phyloP scores from a whole-genome alignment of 768 basidiomycete species.

The Lactifluus rugatus region DNA sequence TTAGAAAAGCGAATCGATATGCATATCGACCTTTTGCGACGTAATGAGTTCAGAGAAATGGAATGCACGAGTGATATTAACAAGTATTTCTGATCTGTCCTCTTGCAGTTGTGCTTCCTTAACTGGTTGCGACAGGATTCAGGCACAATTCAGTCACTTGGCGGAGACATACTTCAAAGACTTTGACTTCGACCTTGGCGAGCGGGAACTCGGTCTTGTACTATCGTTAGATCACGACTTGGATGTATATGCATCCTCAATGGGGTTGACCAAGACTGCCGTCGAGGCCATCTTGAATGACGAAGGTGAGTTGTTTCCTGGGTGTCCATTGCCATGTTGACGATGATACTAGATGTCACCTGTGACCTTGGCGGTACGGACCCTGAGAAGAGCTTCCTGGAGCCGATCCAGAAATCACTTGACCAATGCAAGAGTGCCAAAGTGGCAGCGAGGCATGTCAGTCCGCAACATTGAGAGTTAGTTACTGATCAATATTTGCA shows the following conservation, averaged over 20 bases:
- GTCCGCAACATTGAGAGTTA: background rate
- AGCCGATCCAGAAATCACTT: slow-evolving; percentile 72
- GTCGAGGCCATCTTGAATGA: slow-evolving; percentile 66
- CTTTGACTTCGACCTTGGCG: slow-evolving; percentile 80
- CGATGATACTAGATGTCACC: slow-evolving; percentile 43
- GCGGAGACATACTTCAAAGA: slow-evolving; percentile 78
- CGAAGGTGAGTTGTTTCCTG: slow-evolving; percentile 41
- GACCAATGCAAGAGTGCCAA: slow-evolving; percentile 79
- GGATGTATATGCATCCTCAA: slow-evolving; percentile 87
- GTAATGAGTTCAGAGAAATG: slow-evolving; percentile 87
- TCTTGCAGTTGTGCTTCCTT: background rate
- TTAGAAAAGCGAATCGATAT: slow-evolving; percentile 90
- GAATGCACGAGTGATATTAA: slow-evolving; percentile 87
- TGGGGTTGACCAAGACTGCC: slow-evolving; percentile 83
- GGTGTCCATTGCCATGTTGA: background rate
- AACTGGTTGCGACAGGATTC: slow-evolving; percentile 45
- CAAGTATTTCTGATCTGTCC: slow-evolving; percentile 45
- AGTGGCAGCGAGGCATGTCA: slow-evolving; percentile 49
- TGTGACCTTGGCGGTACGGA: slow-evolving; percentile 69
- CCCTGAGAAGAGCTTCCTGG: slow-evolving; percentile 65
- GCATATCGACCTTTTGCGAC: slow-evolving; percentile 74
- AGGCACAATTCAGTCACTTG: slow-evolving; percentile 89
- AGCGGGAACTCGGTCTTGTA: slow-evolving; percentile 79
- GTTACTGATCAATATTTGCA: slow-evolving; percentile 25
- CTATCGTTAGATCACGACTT: slow-evolving; percentile 82